Evolutionary conservation across 2,329 filamentous ascomycete species (phyloP), one percentile per base, ranked within the genome.

Genomic region (Fusarium paranaense): DNA sequence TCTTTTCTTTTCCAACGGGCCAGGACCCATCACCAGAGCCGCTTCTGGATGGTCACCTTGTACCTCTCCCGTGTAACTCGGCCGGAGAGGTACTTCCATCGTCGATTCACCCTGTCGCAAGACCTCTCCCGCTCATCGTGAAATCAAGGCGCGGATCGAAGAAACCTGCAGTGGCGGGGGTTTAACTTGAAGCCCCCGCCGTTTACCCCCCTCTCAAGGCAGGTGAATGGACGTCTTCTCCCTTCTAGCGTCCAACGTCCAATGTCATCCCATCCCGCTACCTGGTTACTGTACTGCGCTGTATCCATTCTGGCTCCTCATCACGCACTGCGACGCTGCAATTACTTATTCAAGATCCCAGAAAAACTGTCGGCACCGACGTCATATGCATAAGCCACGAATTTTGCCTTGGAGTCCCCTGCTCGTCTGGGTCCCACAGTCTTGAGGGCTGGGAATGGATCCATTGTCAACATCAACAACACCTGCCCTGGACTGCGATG

Each of bases 121-220:
- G 67, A 68, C 52, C 9, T 61, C 64, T 38, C 38, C 71, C 57
- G 60, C 71, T 32, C 71, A 73, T 73, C 71, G 71, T 56, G 57
- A 52, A 74, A 68, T 73, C 38, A 27, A 68, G 69, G 57, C 40
- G 58, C 27, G 30, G 71, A 73, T 73, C 71, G 67, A 74, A 62
- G 62, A 30, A 50, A 69, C 59, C 14, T 40, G 18, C 25, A 30
- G 47, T 52, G 47, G 30, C 30, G 30, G 30, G 30, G 47, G 47
- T n/a, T 52, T 20, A 52, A 30, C 10, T 32, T 52, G 25, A 50
- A 18, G 25, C 16, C 45, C 45, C 45, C 22, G 45, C 45, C 45
- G 22, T 27, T 50, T 27, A 50, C 6, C 14, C 22, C 40, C 40
- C 25, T 9, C 22, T 30, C 45, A 50, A 50, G 13, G 42, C 42